Percentiles rank a stretch among this genome's conserved stretches.
Evolutionary conservation across 495 filamentous ascomycete genomes (phyloP).

Genomic region (Clohesyomyces aquaticus): DNA sequence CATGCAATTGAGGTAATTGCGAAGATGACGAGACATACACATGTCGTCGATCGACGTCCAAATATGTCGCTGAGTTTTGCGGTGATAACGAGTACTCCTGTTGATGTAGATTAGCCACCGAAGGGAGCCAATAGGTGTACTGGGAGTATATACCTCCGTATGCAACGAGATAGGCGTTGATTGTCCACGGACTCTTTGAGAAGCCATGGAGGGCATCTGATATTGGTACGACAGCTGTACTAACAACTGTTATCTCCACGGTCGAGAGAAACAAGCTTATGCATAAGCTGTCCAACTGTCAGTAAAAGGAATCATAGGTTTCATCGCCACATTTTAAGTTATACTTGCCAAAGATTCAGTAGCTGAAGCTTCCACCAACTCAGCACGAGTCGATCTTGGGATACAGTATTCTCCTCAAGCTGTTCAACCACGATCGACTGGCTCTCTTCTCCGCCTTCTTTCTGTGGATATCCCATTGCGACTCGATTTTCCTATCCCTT

Average conservation of each 20-base stretch:
- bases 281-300: too few species aligned
- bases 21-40: conserved; percentile 46
- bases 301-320: too few species aligned
- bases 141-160: conserved; percentile 53
- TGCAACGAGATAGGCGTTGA: conserved; percentile 60
- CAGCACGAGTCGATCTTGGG: too few species aligned
- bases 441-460: too few species aligned
- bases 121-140: background rate
- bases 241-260: conserved; percentile 14
- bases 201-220: conserved; percentile 58
- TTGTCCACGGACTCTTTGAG: conserved; percentile 59
- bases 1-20: conserved; percentile 20
- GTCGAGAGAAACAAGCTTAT: conserved; percentile 15
- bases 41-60: conserved; percentile 43
- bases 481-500: too few species aligned
- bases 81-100: conserved; percentile 19
- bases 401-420: too few species aligned
- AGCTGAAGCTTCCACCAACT: too few species aligned
- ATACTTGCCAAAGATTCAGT: too few species aligned
- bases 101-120: background rate
- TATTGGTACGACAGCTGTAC: conserved; percentile 62
- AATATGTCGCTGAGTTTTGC: conserved; percentile 43
- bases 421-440: too few species aligned
- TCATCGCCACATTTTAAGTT: too few species aligned
- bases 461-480: too few species aligned